Percentiles rank a stretch among this genome's conserved stretches.
Evolutionary conservation across 805 yeast genomes (phyloP).

Genomic region (Saturnispora ahearnii): DNA sequence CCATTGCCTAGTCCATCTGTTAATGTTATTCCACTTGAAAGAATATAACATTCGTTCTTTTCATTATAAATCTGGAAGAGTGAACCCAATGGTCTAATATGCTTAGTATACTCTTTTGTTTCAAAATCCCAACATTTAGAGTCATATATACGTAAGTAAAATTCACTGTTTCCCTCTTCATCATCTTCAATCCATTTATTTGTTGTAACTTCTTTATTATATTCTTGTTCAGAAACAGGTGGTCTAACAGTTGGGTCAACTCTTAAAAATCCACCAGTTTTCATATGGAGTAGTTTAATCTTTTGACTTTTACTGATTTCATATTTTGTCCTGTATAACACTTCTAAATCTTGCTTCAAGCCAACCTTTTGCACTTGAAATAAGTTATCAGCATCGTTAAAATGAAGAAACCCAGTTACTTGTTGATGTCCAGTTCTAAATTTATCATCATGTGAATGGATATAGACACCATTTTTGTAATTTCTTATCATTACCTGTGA

Average conservation of each 20-base stretch:
- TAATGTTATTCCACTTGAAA: constrained; percentile 63
- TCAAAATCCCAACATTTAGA: constrained; percentile 27
- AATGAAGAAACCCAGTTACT: constrained; percentile 61
- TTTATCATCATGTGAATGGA: constrained; percentile 63
- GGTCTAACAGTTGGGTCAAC: constrained; percentile 63
- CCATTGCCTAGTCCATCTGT: constrained; percentile 61
- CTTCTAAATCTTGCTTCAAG: constrained; percentile 29
- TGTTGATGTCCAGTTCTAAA: constrained; percentile 61
- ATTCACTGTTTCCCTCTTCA: constrained; percentile 28
- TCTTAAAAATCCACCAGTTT: constrained; percentile 59
- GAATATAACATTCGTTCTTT: constrained; percentile 57
- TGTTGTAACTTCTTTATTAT: constrained; percentile 67
- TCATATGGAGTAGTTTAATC: constrained; percentile 60
- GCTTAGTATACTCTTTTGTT: constrained; percentile 29
- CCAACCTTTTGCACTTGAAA: constrained; percentile 57
- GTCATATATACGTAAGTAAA: constrained; percentile 47
- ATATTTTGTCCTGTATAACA: constrained; percentile 26
- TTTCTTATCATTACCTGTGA: constrained; percentile 68
- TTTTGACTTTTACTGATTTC: constrained; percentile 39
- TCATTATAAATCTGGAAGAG: constrained; percentile 60
- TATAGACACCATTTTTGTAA: constrained; percentile 60
- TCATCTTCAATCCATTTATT: constrained; percentile 6
- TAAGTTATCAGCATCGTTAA: constrained; percentile 52
- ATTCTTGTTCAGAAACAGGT: constrained; percentile 85
- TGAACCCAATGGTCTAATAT: constrained; percentile 51